Base-by-base conservation (phyloP, 1,139 yeast genomes). In the Sugiyamaella xylanicola region DNA sequence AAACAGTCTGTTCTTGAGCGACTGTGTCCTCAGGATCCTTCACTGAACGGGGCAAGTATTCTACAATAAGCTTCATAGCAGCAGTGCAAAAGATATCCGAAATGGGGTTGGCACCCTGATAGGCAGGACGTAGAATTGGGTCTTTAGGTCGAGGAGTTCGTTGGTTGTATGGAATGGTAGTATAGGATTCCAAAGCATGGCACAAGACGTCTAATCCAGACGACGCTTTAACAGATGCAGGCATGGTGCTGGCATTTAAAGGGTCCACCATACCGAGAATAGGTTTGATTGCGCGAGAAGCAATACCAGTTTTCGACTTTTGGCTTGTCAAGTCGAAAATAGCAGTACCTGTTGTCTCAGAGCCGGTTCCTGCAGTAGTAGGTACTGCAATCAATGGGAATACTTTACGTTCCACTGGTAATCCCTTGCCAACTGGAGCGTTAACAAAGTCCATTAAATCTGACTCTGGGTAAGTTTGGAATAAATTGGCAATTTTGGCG, bases 171-270 rank as follows among this genome's bases (percentile, higher is more conserved):
- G 77, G 77, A 54, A 74, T 70, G 11, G 77, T 76, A 35, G 77
- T 74, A 66, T 72, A 76, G 8, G 77, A 74, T 59, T 76, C 79
- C 51, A 76, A 67, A 15, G 79, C 70, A 62, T 76, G 79, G 59
- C 79, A 75, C 61, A 76, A 66, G 20, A 77, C 79, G 52, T 76
- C 79, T 45, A 76, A 67, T 19, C 79, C 79, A 2, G 78, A 74
- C 16, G 74, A 67, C 13, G 78, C 76, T 57, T 74, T 72, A 56
- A 76, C 76, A 11, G 73, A 65, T 3, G 76, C 68, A 13, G 79
- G 79, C 76, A 76, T 74, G 32, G 77, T 65, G 35, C 63, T 64
- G 54, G 77, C 69, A 62, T 76, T 74, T 47, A 70, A 58, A 3
- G 79, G 79, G 59, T 76, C 79, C 15, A 74, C 75, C 48, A 74